Percentiles rank a stretch among this genome's conserved stretches.
These are phyloP conservation scores for Climacium dendroides DNA, from an alignment of 225 moss, liverwort and hornwort species.

Conservation along the genomic window DNA sequence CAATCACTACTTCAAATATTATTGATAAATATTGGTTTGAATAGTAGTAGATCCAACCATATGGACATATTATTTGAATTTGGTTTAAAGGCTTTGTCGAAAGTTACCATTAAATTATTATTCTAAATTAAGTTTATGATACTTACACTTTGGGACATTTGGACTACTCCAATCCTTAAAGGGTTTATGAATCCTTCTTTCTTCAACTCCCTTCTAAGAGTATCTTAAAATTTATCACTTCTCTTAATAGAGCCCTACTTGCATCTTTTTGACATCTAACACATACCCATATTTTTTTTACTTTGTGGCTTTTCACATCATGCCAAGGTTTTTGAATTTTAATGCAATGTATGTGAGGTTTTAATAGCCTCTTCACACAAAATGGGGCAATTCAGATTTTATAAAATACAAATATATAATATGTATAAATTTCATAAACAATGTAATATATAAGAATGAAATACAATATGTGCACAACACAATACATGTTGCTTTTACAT, in stretches of 20 bases:
- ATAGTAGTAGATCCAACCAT: not conserved
- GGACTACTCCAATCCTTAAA: rapidly evolving
- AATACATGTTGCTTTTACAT: not conserved
- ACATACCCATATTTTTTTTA: no score
- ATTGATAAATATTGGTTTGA: not conserved
- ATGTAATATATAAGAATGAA: not conserved
- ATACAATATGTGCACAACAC: no score
- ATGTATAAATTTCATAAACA: not conserved
- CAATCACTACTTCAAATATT: not conserved
- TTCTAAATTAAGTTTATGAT: not conserved
- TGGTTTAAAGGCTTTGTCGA: not conserved
- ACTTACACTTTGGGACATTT: not conserved
- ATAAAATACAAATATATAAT: not conserved
- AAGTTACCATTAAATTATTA: not conserved
- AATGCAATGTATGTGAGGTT: not conserved
- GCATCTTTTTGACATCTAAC: no score
- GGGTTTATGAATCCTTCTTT: not conserved
- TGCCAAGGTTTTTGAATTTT: not conserved
- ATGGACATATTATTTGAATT: not conserved
- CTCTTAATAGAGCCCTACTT: not conserved
- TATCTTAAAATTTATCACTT: no score
- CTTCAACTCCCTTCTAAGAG: no score
- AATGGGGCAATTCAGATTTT: not conserved
- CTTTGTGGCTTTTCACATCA: not conserved
- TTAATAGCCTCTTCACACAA: no score